These are phyloP conservation scores for Penstemon barbatus DNA, from an alignment of 257 asterid species.

Conservation along the genomic window DNA sequence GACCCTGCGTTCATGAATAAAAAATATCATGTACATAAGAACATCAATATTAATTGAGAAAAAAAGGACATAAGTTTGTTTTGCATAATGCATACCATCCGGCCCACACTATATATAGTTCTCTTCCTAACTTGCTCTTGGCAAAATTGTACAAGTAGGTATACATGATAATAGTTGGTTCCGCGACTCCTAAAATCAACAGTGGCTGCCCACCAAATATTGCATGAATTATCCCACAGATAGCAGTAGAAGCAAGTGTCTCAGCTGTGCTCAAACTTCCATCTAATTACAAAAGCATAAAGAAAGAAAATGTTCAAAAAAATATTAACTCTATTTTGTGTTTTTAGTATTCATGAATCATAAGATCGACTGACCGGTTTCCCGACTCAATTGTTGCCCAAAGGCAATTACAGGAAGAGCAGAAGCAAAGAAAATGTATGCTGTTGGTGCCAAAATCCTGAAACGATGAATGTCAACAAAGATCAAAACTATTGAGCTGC, in stretches of 20 bases:
- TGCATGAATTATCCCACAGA: conserved; percentile 82
- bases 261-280: conserved; percentile 82
- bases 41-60: not conserved
- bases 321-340: not conserved
- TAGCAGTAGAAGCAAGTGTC: conserved; percentile 83
- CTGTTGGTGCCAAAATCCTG: conserved; percentile 66
- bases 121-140: conserved; percentile 54
- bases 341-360: not conserved
- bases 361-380: conserved; percentile 65
- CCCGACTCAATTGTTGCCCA: conserved; percentile 68
- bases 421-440: conserved; percentile 69
- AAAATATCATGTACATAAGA: not conserved
- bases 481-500: conserved; percentile 2
- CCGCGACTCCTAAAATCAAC: conserved; percentile 93
- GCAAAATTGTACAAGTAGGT: conserved; percentile 69
- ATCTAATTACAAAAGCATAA: conserved; percentile 36
- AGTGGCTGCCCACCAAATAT: conserved; percentile 89
- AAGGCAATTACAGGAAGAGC: conserved; percentile 66
- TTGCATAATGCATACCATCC: conserved; percentile 54
- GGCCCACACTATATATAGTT: conserved; percentile 82
- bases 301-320: not conserved
- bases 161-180: conserved; percentile 92
- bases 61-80: conserved; percentile 14
- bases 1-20: conserved; percentile 49
- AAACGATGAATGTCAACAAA: conserved; percentile 1